Conservation (phyloP, 345 rosid species). For the Hypericum perforatum region DNA sequence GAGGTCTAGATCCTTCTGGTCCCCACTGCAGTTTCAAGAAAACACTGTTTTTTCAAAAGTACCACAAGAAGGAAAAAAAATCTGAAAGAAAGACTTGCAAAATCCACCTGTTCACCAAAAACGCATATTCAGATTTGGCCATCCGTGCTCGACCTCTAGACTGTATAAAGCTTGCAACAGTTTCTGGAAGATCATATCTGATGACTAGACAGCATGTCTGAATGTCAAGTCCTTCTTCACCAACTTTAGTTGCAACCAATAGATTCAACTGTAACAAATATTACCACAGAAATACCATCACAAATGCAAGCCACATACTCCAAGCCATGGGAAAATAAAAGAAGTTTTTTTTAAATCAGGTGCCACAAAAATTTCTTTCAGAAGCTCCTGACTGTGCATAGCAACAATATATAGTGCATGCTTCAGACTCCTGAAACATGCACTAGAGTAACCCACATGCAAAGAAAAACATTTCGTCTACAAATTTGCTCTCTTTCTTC, state of each 20-base stretch:
- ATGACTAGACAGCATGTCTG: constrained; percentile 96
- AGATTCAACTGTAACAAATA: constrained; percentile 67
- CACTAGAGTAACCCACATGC: too few relatives aligned
- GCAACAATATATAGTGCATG: too few relatives aligned
- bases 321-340: too few relatives aligned
- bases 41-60: constrained; percentile 4
- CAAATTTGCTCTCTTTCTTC: too few relatives aligned
- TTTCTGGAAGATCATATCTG: constrained; percentile 93
- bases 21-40: constrained; percentile 47
- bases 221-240: constrained; percentile 97
- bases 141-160: constrained; percentile 97
- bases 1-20: constrained; percentile 57
- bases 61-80: constrained; percentile 11
- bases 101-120: constrained; percentile 75
- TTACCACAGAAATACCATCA: not conserved
- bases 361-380: too few relatives aligned
- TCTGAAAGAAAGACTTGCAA: constrained; percentile 9
- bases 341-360: too few relatives aligned
- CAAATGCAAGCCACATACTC: not conserved
- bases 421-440: too few relatives aligned
- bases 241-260: constrained; percentile 90
- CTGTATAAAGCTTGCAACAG: constrained; percentile 92
- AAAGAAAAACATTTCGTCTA: too few relatives aligned
- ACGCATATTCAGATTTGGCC: constrained; percentile 92
- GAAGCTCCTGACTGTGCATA: too few relatives aligned